Conservation (phyloP, 139 green algal genomes). For the Monoraphidium neglectum region DNA sequence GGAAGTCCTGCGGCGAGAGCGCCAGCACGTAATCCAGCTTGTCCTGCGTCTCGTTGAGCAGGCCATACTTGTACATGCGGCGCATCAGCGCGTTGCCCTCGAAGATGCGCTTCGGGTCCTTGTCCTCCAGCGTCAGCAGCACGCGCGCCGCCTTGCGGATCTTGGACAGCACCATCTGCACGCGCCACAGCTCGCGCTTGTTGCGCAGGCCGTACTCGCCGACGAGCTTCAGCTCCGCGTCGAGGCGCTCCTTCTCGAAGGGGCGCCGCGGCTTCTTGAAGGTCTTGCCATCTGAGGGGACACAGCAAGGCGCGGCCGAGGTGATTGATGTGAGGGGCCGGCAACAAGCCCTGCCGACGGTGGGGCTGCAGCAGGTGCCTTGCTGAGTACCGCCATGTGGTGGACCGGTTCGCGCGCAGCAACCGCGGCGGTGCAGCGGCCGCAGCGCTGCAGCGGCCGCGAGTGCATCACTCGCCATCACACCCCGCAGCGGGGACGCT, state of each 20-base stretch:
- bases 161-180: conserved; percentile 91
- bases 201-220: conserved; percentile 98
- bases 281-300: conserved; percentile 93
- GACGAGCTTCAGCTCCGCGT: conserved; percentile 99
- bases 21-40: conserved; percentile 99
- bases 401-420: no score
- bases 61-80: conserved; percentile 97
- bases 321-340: background rate
- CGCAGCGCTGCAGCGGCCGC: no score
- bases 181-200: conserved; percentile 99
- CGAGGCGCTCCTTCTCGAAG: conserved; percentile 99
- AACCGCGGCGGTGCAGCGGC: no score
- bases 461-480: no score
- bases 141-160: conserved; percentile 93
- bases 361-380: background rate
- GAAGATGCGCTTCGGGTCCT: conserved; percentile 96
- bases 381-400: no score
- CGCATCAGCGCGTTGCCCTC: conserved; percentile 95
- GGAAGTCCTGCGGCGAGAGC: conserved; percentile 86
- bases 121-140: conserved; percentile 97
- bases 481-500: no score
- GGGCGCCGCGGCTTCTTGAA: conserved; percentile 99
- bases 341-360: background rate
- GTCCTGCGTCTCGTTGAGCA: conserved; percentile 95
- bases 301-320: background rate